These are phyloP conservation scores for Pythium rishiriense DNA, from an alignment of 352 stramenopile species.

Conservation along the genomic window DNA sequence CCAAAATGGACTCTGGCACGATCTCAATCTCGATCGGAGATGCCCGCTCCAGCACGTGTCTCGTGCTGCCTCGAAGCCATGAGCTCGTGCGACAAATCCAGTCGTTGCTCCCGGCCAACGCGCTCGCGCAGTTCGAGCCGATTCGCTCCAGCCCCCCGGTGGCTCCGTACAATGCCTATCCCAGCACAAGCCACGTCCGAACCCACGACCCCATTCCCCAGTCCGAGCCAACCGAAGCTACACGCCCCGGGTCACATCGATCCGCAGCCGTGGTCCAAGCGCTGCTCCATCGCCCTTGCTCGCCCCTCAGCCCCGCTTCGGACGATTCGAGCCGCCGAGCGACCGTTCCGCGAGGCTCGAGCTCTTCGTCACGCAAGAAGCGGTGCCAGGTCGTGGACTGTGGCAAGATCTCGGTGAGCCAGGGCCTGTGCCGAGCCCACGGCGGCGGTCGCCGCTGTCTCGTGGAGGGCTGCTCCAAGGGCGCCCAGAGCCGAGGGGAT, in stretches of 20 bases:
- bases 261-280: conserved; percentile 2
- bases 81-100: conserved; percentile 6
- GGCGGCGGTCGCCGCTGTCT: conserved; percentile 61
- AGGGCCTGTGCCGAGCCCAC: conserved; percentile 58
- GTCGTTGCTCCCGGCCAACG: conserved; percentile 6
- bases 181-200: not conserved
- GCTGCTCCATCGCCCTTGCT: not conserved
- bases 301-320: conserved; percentile 9
- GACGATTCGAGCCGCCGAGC: not conserved
- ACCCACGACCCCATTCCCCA: not conserved
- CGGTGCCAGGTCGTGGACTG: conserved; percentile 55
- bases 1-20: not conserved
- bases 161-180: not conserved
- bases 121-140: not conserved
- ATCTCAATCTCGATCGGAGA: conserved; percentile 9
- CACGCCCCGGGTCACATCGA: too few species aligned
- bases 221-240: not conserved
- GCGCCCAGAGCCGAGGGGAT: conserved; percentile 57
- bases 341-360: conserved; percentile 4
- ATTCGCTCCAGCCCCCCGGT: not conserved
- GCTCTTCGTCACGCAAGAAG: conserved; percentile 40
- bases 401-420: conserved; percentile 61
- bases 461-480: conserved; percentile 43
- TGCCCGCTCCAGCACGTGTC: not conserved
- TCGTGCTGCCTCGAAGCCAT: conserved; percentile 6